Base-by-base conservation (phyloP, 208 protist genomes). In the Wallacemonas rigidus region DNA sequence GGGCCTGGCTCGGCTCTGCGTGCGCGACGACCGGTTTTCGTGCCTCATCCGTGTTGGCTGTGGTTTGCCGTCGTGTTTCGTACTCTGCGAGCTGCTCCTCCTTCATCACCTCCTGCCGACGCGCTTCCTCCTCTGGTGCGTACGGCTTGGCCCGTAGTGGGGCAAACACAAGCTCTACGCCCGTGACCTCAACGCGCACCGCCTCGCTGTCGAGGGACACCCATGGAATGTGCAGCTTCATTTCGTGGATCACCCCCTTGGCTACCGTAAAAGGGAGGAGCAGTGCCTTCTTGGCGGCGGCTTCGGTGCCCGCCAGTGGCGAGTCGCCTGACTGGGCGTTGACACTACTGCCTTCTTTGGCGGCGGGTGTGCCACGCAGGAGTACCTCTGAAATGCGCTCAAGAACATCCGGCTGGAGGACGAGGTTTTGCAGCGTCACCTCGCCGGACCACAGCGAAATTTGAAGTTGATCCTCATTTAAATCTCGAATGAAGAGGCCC, bases 361-460 rank as follows among this genome's bases (percentile, higher is more conserved):
- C 57, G 41, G 48, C 17, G 15, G 4, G 1, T 55, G 7, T 70
- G 57, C 4, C 53, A 39, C 3, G 60, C 17, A 81, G 48, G 12
- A 84, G 48, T 11, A 81, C 64, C 55, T 73, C 69, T 2, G 81
- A 71, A 8, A 96, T 70, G 41, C 86, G 80, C 58, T 92, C 83
- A 2, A 93, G 70, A 9, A 92, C 76, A 55, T 94, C 83, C 1
- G 73, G 69, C 26, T 81, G 86, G 9, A 96, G 84, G 17, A 89
- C 71, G 8, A 96, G 71, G 61, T 96, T 80, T 2, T 78, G 81
- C 9, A 96, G 76, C 2, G 88, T 81, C 2, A 96, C 51, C 39
- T 93, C 79, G 38, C 91, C 91, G 0, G 84, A 91, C 89, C 91
- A 96, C 36, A 96, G 69, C 0, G 91, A 96, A 8, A 94, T 54